Conservation (phyloP, 768 basidiomycete genomes). For the Lactifluus volemus region DNA sequence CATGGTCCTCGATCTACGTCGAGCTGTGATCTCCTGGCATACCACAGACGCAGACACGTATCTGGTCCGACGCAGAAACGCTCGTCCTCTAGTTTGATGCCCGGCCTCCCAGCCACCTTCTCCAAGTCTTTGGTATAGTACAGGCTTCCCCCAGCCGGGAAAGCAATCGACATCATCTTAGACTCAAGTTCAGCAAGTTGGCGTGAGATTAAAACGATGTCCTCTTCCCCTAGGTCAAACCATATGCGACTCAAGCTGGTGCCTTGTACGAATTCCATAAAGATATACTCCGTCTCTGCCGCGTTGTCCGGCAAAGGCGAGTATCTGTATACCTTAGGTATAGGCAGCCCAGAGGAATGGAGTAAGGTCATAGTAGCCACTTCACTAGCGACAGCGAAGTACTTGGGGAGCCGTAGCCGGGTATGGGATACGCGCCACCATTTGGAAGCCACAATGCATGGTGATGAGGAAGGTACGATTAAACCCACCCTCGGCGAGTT, state of each 20-base stretch:
- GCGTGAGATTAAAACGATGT: slow-evolving; percentile 16
- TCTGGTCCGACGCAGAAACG: slow-evolving; percentile 30
- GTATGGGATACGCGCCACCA: slow-evolving; percentile 23
- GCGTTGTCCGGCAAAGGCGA: neutral
- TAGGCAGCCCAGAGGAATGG: slow-evolving; percentile 25
- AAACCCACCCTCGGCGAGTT: slow-evolving; percentile 37
- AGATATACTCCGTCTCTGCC: neutral
- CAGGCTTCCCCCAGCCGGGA: too few species aligned
- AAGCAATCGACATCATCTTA: too few species aligned
- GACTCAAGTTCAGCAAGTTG: slow-evolving; percentile 17
- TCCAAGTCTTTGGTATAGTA: slow-evolving; percentile 38
- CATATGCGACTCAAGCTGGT: neutral
- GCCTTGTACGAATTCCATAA: neutral
- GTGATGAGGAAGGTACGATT: slow-evolving; percentile 28
- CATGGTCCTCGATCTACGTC: slow-evolving; percentile 45
- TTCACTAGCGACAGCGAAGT: slow-evolving; percentile 26
- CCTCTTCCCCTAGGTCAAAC: neutral
- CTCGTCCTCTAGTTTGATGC: slow-evolving; percentile 26
- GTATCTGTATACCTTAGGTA: slow-evolving; percentile 21
- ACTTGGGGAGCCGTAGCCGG: slow-evolving; percentile 20
- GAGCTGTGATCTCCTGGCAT: slow-evolving; percentile 41
- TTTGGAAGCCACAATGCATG: slow-evolving; percentile 19
- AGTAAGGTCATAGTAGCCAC: slow-evolving; percentile 26
- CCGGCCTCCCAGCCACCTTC: slow-evolving; percentile 29
- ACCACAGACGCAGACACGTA: slow-evolving; percentile 33